Conservation (phyloP, 371 early-diverging fungal species). For the Haplosporangium sp. region DNA sequence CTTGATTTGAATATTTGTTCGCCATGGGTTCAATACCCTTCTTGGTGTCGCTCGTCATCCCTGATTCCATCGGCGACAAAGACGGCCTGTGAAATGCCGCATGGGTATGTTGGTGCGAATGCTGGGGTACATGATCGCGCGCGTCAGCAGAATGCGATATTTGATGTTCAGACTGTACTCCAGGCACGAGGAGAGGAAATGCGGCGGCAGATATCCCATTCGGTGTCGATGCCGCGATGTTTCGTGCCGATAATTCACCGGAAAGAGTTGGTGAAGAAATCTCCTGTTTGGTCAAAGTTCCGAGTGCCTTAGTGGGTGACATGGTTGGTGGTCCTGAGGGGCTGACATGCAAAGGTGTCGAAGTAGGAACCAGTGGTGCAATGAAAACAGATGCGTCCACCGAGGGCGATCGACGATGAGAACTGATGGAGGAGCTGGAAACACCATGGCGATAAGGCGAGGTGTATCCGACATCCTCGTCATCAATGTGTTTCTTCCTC, state of each 20-base stretch:
- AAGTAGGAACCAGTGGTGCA: neutral
- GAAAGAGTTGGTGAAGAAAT: constrained; percentile 1
- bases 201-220: neutral
- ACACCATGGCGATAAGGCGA: constrained; percentile 54
- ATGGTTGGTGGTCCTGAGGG: constrained; percentile 6
- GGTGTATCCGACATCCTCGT: constrained; percentile 52
- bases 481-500: constrained; percentile 5
- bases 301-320: neutral
- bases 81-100: constrained; percentile 6
- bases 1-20: constrained; percentile 9
- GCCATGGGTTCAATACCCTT: constrained; percentile 32
- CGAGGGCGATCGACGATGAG: constrained; percentile 49
- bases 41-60: constrained; percentile 25
- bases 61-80: constrained; percentile 3
- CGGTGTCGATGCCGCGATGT: neutral
- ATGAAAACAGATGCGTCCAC: constrained; percentile 23
- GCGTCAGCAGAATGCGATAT: constrained; percentile 12
- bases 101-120: constrained; percentile 17
- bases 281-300: neutral
- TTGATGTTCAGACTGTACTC: constrained; percentile 12
- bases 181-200: neutral
- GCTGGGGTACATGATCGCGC: constrained; percentile 10
- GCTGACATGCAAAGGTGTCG: constrained; percentile 1
- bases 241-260: constrained; percentile 14
- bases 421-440: constrained; percentile 44